phyloP scores from a whole-genome alignment of 441 rosid genomes.

The Hura crepitans region DNA sequence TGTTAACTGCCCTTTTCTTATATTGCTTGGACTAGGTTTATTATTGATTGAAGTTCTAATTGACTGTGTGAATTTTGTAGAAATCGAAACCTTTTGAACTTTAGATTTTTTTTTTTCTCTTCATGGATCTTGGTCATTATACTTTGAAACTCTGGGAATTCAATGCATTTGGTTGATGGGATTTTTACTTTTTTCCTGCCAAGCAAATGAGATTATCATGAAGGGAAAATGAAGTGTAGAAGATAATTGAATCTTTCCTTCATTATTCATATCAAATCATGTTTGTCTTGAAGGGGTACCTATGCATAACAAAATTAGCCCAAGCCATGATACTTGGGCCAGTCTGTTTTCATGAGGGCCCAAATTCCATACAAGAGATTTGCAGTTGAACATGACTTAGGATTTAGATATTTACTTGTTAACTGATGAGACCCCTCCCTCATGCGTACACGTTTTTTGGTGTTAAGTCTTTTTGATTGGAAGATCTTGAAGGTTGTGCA shows the following conservation, averaged over 20 bases:
- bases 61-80: neutral
- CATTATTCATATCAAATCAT: neutral
- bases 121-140: neutral
- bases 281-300: neutral
- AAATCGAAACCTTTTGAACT: conserved; percentile 3
- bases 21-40: conserved; percentile 1
- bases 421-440: neutral
- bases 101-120: conserved; percentile 10
- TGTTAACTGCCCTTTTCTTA: neutral
- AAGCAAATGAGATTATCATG: conserved; percentile 3
- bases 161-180: neutral
- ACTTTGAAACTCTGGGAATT: neutral
- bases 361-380: neutral
- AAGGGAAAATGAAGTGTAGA: neutral
- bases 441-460: no score
- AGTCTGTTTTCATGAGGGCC: neutral
- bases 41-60: neutral
- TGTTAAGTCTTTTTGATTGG: neutral
- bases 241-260: neutral
- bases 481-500: neutral
- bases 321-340: neutral
- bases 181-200: neutral
- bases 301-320: no score
- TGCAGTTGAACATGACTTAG: neutral
- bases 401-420: neutral